Conservation (phyloP, 2,329 filamentous ascomycete species). For the Paecilomyces formosus region DNA sequence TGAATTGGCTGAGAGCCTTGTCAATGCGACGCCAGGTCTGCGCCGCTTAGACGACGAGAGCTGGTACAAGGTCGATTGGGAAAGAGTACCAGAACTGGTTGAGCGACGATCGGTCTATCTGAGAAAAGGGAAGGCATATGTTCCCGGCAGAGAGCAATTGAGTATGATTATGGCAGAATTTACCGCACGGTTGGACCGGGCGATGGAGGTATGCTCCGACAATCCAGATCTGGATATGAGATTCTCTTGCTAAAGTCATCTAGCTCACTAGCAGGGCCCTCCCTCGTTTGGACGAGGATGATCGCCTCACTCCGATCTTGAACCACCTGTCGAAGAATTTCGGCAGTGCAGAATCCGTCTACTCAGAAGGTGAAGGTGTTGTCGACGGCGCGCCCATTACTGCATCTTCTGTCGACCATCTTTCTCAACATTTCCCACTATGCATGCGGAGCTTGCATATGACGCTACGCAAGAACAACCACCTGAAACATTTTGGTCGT, state of each 20-base stretch:
- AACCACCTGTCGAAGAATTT: conserved; percentile 92
- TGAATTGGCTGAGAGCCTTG: conserved; percentile 56
- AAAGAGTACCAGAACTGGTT: conserved; percentile 81
- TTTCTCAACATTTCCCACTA: conserved; percentile 76
- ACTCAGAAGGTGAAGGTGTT: conserved; percentile 58
- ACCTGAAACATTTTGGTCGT: conserved; percentile 88
- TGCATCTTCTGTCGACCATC: conserved; percentile 68
- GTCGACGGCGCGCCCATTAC: conserved; percentile 66
- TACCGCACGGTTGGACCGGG: conserved; percentile 66
- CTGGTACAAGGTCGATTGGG: conserved; percentile 98
- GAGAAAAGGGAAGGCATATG: conserved; percentile 77
- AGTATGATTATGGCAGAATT: conserved; percentile 90
- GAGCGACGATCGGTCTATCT: conserved; percentile 71
- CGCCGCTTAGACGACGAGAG: conserved; percentile 62
- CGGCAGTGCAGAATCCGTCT: conserved; percentile 78
- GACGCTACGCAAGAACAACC: conserved; percentile 75
- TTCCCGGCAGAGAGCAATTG: conserved; percentile 76
- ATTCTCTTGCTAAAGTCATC: neutral
- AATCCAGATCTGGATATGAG: neutral
- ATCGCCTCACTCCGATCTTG: conserved; percentile 70
- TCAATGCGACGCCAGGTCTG: conserved; percentile 47
- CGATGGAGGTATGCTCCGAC: conserved; percentile 59
- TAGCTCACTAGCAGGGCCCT: conserved; percentile 83
- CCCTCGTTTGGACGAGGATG: conserved; percentile 90
- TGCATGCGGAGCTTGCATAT: conserved; percentile 93